A percentile compares a stretch with the other conserved stretches of the same genome.
Conservation (phyloP, 306 rosid genomes). For the Casuarina glauca region DNA sequence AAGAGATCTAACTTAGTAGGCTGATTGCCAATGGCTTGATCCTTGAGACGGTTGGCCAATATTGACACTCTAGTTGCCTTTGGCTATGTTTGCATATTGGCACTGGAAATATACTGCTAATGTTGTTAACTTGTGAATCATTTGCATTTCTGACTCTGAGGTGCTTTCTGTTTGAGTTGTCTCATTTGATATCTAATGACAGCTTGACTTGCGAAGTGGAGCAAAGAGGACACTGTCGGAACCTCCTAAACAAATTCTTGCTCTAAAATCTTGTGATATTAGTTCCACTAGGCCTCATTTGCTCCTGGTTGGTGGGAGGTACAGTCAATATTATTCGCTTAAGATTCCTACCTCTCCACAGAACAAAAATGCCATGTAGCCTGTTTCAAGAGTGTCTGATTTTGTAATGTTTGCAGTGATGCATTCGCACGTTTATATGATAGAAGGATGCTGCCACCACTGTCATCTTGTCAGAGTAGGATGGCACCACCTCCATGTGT, state of each 20-base stretch:
- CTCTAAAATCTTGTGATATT: slow-evolving; percentile 89
- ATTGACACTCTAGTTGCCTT: neutral
- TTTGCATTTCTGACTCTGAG: slow-evolving; percentile 10
- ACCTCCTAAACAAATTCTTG: slow-evolving; percentile 82
- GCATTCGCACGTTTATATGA: slow-evolving; percentile 97
- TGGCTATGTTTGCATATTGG: neutral
- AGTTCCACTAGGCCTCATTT: slow-evolving; percentile 89
- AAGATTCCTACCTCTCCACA: neutral
- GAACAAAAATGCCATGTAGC: neutral
- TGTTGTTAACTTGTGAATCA: neutral
- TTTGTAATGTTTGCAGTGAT: slow-evolving; percentile 63
- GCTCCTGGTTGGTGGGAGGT: slow-evolving; percentile 99
- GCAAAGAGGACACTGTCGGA: slow-evolving; percentile 90
- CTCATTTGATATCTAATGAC: slow-evolving; percentile 43
- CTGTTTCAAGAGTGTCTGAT: slow-evolving; percentile 26
- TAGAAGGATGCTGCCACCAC: slow-evolving; percentile 92
- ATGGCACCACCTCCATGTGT: slow-evolving; percentile 89
- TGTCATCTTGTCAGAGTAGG: slow-evolving; percentile 69
- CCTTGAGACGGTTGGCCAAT: neutral
- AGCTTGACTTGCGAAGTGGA: slow-evolving; percentile 97
- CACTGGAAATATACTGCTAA: neutral
- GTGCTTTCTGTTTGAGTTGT: slow-evolving; percentile 20
- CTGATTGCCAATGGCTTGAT: neutral
- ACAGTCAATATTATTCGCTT: slow-evolving; percentile 22
- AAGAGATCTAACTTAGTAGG: slow-evolving; percentile 1